Evolutionary conservation across 345 rosid genomes (phyloP), one percentile per base, ranked within the genome.

Genomic region (Arabidopsis arenosa): DNA sequence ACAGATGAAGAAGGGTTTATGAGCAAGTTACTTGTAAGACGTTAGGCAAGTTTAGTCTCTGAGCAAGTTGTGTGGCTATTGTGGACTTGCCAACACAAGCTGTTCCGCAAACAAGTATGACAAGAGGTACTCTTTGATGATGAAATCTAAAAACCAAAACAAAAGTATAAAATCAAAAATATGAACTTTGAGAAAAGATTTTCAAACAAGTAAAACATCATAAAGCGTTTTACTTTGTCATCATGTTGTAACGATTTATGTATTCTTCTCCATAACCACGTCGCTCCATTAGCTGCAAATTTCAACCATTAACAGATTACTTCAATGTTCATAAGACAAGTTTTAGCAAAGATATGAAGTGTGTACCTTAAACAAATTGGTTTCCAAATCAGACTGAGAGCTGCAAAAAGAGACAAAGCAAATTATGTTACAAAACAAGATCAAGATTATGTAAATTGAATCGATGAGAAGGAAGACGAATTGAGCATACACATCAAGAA

Each of bases 1-100:
- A 13, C 2, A 39, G 13, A 21, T 7, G 55, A 35, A 53, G 49
- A 75, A 45, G 2, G 30, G 76, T 30, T 41, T n/a, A 9, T 7
- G 3, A 61, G 68, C 26, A 65, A 9, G 23, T 33, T 54, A 96
- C 99, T 85, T 96, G 98, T 70, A 96, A 87, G 75, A 96, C 99
- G 83, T 96, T 96, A 0, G 99, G 98, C 82, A 96, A 86, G 82
- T 96, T 96, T 36, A 96, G 87, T 88, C 98, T 85, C 65, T 96
- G 99, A 56, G 99, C 99, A 35, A 96, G 93, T 79, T 96, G 99
- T 73, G 99, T 93, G 7, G 99, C 98, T 72, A 93, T 87, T 33
- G 99, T 96, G 17, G 99, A 96, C 83, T 96, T 96, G 33, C 99
- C 99, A 28, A 90, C 98, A 77, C 99, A 93, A 23, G 97, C 98